A percentile compares a stretch with the other conserved stretches of the same genome.
Conservation (phyloP, 2,329 filamentous ascomycete genomes). For the Pseudogymnoascus sp. region DNA sequence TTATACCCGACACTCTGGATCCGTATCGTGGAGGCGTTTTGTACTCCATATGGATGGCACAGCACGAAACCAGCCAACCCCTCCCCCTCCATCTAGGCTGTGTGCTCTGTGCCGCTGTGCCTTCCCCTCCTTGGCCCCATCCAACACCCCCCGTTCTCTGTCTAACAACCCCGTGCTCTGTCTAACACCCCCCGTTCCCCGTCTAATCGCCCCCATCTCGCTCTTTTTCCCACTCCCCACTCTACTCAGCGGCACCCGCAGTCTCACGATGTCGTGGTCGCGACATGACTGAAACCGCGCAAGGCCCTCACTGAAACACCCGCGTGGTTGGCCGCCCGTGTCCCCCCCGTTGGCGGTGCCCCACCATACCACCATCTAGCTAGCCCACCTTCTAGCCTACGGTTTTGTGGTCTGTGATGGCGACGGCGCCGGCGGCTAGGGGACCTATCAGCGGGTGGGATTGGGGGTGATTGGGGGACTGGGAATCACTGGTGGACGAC, state of each 20-base stretch:
- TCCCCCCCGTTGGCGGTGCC: neutral
- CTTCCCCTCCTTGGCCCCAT: neutral
- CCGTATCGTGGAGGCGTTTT: neutral
- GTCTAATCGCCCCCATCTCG: neutral
- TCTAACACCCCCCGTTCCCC: neutral
- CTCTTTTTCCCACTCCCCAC: neutral
- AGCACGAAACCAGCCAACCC: neutral
- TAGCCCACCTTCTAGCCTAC: too few species aligned
- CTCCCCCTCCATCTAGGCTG: neutral
- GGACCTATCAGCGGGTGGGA: neutral
- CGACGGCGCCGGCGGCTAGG: neutral
- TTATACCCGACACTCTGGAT: slow-evolving; percentile 2
- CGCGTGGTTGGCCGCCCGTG: slow-evolving; percentile 1
- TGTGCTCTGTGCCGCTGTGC: neutral
- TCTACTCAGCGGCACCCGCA: neutral
- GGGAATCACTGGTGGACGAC: neutral
- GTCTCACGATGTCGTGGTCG: neutral
- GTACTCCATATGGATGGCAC: neutral
- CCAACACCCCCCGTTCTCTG: neutral
- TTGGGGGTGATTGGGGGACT: neutral
- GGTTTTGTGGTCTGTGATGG: neutral
- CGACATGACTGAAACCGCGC: slow-evolving; percentile 2
- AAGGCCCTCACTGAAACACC: neutral
- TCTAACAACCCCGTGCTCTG: neutral
- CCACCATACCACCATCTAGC: too few species aligned